Percentiles rank a stretch among this genome's conserved stretches.
These are phyloP conservation scores for Meyerozyma elateridarum DNA, from an alignment of 1,139 yeast genomes.

Conservation along the genomic window DNA sequence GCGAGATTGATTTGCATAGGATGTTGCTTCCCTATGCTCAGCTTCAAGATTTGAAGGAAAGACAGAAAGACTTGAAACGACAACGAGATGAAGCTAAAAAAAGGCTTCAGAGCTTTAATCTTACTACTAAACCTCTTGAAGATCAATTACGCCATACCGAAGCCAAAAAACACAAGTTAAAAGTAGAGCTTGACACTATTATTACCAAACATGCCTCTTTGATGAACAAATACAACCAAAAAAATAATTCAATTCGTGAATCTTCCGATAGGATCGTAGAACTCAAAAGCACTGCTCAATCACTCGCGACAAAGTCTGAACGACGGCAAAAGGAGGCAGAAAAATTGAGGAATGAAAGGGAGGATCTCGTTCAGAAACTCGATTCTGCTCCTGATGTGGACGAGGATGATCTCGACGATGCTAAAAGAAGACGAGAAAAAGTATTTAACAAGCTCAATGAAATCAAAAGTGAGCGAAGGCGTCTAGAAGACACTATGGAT, in stretches of 20 bases:
- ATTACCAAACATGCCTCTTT: slow-evolving; percentile 1
- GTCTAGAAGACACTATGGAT: slow-evolving; percentile 9
- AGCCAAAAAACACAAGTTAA: slow-evolving; percentile 1
- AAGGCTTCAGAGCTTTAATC: slow-evolving; percentile 26
- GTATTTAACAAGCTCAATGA: slow-evolving; percentile 17
- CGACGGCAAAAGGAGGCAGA: slow-evolving; percentile 23
- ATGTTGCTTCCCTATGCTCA: slow-evolving; percentile 60
- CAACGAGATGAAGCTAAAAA: slow-evolving; percentile 38
- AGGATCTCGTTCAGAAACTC: slow-evolving; percentile 13
- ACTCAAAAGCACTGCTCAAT: slow-evolving; percentile 14
- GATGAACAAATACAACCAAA: background rate
- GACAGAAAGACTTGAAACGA: slow-evolving; percentile 34
- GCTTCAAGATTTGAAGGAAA: slow-evolving; percentile 48
- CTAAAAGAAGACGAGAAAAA: slow-evolving; percentile 20
- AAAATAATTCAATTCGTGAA: slow-evolving; percentile 3
- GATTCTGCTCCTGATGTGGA: slow-evolving; percentile 15
- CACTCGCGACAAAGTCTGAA: slow-evolving; percentile 18
- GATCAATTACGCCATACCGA: slow-evolving; percentile 11
- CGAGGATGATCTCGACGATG: slow-evolving; percentile 15
- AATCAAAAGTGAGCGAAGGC: slow-evolving; percentile 15
- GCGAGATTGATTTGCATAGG: slow-evolving; percentile 45
- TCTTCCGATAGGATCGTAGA: slow-evolving; percentile 16
- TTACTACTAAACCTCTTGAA: slow-evolving; percentile 28
- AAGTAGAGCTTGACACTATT: slow-evolving; percentile 1
- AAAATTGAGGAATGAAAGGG: slow-evolving; percentile 13